These are phyloP conservation scores for Plenodomus lindquistii DNA, from an alignment of 2,329 filamentous ascomycete species.

Conservation along the genomic window DNA sequence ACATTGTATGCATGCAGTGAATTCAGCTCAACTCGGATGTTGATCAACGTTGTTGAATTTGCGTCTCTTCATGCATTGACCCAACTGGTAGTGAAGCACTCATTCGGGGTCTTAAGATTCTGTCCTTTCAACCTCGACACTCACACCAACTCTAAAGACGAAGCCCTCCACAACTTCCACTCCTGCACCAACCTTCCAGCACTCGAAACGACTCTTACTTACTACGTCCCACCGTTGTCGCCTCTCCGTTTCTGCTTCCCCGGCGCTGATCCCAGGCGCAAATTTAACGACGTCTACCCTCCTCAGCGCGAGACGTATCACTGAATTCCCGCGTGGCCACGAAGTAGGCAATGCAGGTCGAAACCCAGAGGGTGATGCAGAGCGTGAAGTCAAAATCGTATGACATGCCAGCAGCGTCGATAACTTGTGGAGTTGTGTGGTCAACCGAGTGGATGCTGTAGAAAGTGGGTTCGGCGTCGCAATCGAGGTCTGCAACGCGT, in stretches of 20 bases:
- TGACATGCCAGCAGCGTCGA: constrained; percentile 14
- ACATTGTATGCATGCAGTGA: neutral
- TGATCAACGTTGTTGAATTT: no score
- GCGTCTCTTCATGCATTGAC: no score
- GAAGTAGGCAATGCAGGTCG: constrained; percentile 29
- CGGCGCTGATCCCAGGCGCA: constrained; percentile 41
- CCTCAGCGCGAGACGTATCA: constrained; percentile 40
- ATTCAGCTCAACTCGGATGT: no score
- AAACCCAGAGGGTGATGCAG: constrained; percentile 10
- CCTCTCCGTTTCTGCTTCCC: constrained; percentile 44
- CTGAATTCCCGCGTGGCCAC: constrained; percentile 29
- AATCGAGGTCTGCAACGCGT: neutral
- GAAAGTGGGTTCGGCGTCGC: constrained; percentile 9
- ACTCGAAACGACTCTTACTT: constrained; percentile 41
- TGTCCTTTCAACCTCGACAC: constrained; percentile 15
- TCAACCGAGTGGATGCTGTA: constrained; percentile 20
- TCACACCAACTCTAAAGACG: constrained; percentile 30
- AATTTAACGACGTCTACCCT: constrained; percentile 43
- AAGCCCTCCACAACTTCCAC: constrained; percentile 23
- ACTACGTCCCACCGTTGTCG: constrained; percentile 43
- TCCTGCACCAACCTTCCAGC: constrained; percentile 29
- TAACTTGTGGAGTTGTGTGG: constrained; percentile 12
- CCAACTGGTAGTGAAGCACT: no score
- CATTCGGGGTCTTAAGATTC: neutral
- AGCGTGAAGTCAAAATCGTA: constrained; percentile 17